Conservation (phyloP, 352 stramenopile species). For the Blastocystis sp. region DNA sequence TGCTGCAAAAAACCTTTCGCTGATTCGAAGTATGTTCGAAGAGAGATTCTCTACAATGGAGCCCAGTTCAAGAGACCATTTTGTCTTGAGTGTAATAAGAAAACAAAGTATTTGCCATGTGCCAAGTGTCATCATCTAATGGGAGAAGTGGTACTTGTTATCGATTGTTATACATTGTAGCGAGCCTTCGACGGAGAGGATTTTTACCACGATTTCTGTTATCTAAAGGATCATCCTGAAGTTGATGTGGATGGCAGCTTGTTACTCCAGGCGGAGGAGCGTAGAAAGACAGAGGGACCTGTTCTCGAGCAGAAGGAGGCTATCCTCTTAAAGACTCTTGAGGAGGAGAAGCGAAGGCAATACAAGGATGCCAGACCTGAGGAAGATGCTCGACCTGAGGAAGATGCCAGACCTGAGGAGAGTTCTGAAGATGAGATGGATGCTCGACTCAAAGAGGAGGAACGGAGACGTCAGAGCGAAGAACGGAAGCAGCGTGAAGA, state of each 20-base stretch:
- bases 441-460: background rate
- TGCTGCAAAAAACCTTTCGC: conserved; percentile 32
- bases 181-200: conserved; percentile 16
- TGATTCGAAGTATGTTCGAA: conserved; percentile 1
- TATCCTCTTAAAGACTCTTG: background rate
- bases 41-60: conserved; percentile 16
- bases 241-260: background rate
- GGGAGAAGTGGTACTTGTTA: background rate
- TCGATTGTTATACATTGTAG: background rate
- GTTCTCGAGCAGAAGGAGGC: background rate
- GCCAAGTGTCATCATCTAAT: conserved; percentile 22
- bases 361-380: background rate
- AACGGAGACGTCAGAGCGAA: too few species aligned
- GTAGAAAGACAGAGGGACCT: background rate
- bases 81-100: conserved; percentile 13
- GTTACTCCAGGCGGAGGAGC: background rate
- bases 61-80: background rate
- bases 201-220: conserved; percentile 55
- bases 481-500: background rate
- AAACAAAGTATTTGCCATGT: conserved; percentile 20
- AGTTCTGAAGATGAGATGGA: background rate
- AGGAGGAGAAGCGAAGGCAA: background rate
- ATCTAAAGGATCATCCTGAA: conserved; percentile 16
- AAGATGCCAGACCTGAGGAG: background rate
- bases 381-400: background rate